Evolutionary conservation across 2,329 filamentous ascomycete genomes (phyloP).

Genomic region (Pseudophaeomoniella oleicola): DNA sequence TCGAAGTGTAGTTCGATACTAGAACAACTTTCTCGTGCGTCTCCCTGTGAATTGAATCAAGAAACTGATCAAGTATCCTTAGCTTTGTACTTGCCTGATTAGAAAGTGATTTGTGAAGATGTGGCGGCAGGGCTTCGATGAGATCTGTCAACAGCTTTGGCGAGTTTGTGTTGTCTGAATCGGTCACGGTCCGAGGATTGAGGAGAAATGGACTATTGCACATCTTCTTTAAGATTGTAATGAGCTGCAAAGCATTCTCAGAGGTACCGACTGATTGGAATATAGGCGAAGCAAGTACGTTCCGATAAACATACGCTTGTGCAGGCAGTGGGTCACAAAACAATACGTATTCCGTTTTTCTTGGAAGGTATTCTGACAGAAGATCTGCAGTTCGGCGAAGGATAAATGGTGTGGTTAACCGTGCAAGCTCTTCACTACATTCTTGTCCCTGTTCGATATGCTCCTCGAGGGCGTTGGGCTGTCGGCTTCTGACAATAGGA

Average conservation of each 20-base stretch:
- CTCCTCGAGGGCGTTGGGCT: conserved; percentile 45
- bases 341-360: conserved; percentile 53
- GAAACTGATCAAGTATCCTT: conserved; percentile 49
- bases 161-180: conserved; percentile 30
- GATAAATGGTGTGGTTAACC: conserved; percentile 49
- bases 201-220: conserved; percentile 57
- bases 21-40: conserved; percentile 59
- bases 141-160: conserved; percentile 31
- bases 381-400: conserved; percentile 52
- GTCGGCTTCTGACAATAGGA: conserved; percentile 48
- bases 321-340: conserved; percentile 48
- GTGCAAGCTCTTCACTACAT: conserved; percentile 44
- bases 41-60: conserved; percentile 44
- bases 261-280: conserved; percentile 50
- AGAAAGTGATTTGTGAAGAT: conserved; percentile 37
- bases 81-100: conserved; percentile 50
- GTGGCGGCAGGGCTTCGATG: conserved; percentile 39
- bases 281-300: conserved; percentile 48
- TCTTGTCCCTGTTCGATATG: conserved; percentile 51
- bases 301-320: conserved; percentile 47
- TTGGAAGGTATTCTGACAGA: conserved; percentile 49
- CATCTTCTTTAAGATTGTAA: conserved; percentile 58
- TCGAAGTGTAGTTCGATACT: conserved; percentile 64
- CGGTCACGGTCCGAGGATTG: conserved; percentile 31
- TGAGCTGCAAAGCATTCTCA: conserved; percentile 51